Percentiles rank a stretch among this genome's conserved stretches.
These are phyloP conservation scores for Stylonectria norvegica DNA, from an alignment of 2,329 filamentous ascomycete species.

Conservation along the genomic window DNA sequence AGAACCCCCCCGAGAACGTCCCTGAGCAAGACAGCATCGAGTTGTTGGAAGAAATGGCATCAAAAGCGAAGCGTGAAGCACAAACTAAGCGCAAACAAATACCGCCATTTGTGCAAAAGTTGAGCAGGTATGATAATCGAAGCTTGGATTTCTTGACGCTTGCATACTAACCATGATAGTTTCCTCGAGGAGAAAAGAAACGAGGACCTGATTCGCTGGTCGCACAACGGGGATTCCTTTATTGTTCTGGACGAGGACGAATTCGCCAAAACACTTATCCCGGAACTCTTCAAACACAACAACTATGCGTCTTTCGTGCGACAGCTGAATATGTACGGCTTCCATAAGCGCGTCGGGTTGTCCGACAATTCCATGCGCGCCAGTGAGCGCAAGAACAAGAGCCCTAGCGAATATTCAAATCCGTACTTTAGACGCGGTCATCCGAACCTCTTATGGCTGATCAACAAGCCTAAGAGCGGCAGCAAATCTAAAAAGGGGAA, in stretches of 20 bases:
- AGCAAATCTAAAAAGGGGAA: conserved; percentile 59
- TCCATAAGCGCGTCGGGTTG: conserved; percentile 90
- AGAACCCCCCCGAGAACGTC: conserved; percentile 32
- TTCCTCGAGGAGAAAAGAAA: conserved; percentile 93
- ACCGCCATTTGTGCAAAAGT: conserved; percentile 93
- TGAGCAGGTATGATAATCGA: conserved; percentile 72
- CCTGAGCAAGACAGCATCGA: conserved; percentile 69
- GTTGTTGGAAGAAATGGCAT: conserved; percentile 73
- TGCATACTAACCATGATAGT: conserved; percentile 44
- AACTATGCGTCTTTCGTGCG: conserved; percentile 96
- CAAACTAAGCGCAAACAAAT: conserved; percentile 92
- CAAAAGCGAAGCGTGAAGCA: conserved; percentile 80
- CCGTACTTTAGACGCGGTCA: conserved; percentile 92
- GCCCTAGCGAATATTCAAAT: conserved; percentile 96
- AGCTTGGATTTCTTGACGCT: background rate
- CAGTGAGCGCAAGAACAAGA: conserved; percentile 95
- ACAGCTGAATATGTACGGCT: conserved; percentile 96
- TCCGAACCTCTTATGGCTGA: conserved; percentile 90
- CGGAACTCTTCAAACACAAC: conserved; percentile 98
- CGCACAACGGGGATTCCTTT: conserved; percentile 92
- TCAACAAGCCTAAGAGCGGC: conserved; percentile 87
- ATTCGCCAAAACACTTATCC: conserved; percentile 94
- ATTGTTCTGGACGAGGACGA: conserved; percentile 96
- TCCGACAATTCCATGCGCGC: conserved; percentile 98
- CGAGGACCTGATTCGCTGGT: conserved; percentile 94